phyloP scores from a whole-genome alignment of 345 rosid genomes.

The Citrus sp. region DNA sequence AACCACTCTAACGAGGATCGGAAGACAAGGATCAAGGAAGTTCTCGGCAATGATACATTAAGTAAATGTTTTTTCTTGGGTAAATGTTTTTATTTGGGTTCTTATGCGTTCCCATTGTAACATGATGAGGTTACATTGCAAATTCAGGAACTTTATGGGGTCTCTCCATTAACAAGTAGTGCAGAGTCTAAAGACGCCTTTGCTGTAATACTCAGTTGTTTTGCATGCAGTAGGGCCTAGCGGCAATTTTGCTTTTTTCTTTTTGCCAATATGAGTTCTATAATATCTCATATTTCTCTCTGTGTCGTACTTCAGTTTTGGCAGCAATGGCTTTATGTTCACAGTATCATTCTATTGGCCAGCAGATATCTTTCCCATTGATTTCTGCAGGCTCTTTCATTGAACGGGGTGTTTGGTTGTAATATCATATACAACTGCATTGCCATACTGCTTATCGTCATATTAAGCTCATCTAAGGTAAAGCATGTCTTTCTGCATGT shows the following conservation, averaged over 20 bases:
- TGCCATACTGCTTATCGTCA: too few species aligned
- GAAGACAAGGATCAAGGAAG: constrained; percentile 71
- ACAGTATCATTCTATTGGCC: neutral
- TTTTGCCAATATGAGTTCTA: neutral
- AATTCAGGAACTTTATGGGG: constrained; percentile 12
- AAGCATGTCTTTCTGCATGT: too few species aligned
- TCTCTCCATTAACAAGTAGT: neutral
- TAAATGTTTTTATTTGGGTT: constrained; percentile 10
- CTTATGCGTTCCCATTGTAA: constrained; percentile 18
- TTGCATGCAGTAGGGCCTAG: constrained; percentile 1
- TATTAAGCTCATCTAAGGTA: too few species aligned
- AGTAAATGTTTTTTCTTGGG: constrained; percentile 7
- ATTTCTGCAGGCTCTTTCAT: neutral
- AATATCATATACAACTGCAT: neutral
- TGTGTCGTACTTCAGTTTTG: too few species aligned
- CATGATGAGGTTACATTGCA: constrained; percentile 15
- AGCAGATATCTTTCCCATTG: neutral
- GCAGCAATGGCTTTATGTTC: neutral
- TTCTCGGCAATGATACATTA: constrained; percentile 48
- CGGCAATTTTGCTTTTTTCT: neutral
- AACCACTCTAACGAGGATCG: constrained; percentile 64
- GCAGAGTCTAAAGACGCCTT: too few species aligned
- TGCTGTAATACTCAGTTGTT: neutral
- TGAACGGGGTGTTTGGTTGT: neutral
- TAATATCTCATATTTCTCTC: neutral